phyloP scores from a whole-genome alignment of 225 moss, liverwort and hornwort species.

The Anthoceros angustus region DNA sequence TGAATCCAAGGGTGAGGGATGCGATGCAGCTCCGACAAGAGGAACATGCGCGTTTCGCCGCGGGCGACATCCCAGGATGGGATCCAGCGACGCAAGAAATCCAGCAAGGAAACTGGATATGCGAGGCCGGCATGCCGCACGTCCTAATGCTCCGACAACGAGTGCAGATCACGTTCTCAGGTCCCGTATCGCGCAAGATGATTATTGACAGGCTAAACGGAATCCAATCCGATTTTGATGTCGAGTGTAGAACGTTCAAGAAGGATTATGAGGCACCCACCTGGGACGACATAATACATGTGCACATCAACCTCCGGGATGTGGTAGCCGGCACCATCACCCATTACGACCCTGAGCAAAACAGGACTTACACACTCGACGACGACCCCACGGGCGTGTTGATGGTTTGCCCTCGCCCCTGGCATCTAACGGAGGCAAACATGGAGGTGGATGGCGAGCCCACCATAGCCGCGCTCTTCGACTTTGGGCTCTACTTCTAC shows the following conservation, averaged over 20 bases:
- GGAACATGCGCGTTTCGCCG: no score
- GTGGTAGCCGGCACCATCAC: slow-evolving; percentile 36
- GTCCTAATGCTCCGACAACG: slow-evolving; percentile 46
- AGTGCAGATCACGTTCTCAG: slow-evolving; percentile 47
- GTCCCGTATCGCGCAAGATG: slow-evolving; percentile 75
- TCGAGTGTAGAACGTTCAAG: slow-evolving; percentile 75
- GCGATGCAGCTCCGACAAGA: no score
- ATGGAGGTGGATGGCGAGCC: slow-evolving; percentile 68
- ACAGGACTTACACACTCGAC: slow-evolving; percentile 45
- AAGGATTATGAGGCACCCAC: slow-evolving; percentile 71
- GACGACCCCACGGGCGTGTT: slow-evolving; percentile 42
- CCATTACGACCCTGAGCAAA: slow-evolving; percentile 39
- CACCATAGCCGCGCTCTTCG: slow-evolving; percentile 51
- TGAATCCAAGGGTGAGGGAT: no score
- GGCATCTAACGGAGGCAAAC: slow-evolving; percentile 66
- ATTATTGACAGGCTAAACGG: slow-evolving; percentile 71
- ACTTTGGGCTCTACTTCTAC: slow-evolving; percentile 63
- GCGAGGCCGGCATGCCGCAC: slow-evolving; percentile 24
- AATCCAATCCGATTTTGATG: no score
- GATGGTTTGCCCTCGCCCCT: slow-evolving; percentile 51
- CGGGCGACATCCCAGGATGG: no score
- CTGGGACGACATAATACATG: slow-evolving; percentile 55
- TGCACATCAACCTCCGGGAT: slow-evolving; percentile 46
- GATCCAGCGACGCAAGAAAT: no score
- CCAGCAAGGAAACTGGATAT: slow-evolving; percentile 17